Evolutionary conservation across 2,329 filamentous ascomycete genomes (phyloP).

Genomic region (Stagonosporopsis rhizophila): DNA sequence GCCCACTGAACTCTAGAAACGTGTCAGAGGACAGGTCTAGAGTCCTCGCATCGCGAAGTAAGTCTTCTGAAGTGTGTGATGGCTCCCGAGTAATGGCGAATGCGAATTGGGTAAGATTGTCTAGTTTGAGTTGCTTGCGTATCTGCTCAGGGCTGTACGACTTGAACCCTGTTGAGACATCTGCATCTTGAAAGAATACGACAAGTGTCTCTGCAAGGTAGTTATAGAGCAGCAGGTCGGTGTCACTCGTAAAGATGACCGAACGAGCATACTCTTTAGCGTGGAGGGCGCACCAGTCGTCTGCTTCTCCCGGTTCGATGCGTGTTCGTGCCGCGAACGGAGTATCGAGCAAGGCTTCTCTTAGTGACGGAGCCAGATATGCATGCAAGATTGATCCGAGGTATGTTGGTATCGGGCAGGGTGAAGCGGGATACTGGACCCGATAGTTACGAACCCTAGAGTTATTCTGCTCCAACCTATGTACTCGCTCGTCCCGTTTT

Average conservation of each 20-base stretch:
- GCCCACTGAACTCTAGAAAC: slow-evolving; percentile 42
- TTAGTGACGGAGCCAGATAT: slow-evolving; percentile 79
- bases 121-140: slow-evolving; percentile 54
- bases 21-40: slow-evolving; percentile 23
- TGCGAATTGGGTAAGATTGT: slow-evolving; percentile 50
- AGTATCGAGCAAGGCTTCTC: slow-evolving; percentile 69
- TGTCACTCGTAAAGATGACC: slow-evolving; percentile 81
- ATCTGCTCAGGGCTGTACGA: slow-evolving; percentile 55
- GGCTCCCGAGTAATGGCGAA: slow-evolving; percentile 49
- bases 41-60: slow-evolving; percentile 33
- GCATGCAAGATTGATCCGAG: slow-evolving; percentile 58
- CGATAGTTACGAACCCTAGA: slow-evolving; percentile 62
- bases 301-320: slow-evolving; percentile 84
- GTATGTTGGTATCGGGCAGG: slow-evolving; percentile 38
- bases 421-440: slow-evolving; percentile 31
- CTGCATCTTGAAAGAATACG: slow-evolving; percentile 72
- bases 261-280: slow-evolving; percentile 64
- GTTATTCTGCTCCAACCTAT: slow-evolving; percentile 66
- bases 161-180: slow-evolving; percentile 46
- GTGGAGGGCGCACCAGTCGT: slow-evolving; percentile 76
- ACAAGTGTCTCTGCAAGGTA: slow-evolving; percentile 69
- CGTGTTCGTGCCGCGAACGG: slow-evolving; percentile 53
- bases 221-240: slow-evolving; percentile 80
- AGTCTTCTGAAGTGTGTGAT: slow-evolving; percentile 37
- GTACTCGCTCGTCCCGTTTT: slow-evolving; percentile 69